These are phyloP conservation scores for Lathyrus aphaca DNA, from an alignment of 306 rosid species.

Conservation along the genomic window DNA sequence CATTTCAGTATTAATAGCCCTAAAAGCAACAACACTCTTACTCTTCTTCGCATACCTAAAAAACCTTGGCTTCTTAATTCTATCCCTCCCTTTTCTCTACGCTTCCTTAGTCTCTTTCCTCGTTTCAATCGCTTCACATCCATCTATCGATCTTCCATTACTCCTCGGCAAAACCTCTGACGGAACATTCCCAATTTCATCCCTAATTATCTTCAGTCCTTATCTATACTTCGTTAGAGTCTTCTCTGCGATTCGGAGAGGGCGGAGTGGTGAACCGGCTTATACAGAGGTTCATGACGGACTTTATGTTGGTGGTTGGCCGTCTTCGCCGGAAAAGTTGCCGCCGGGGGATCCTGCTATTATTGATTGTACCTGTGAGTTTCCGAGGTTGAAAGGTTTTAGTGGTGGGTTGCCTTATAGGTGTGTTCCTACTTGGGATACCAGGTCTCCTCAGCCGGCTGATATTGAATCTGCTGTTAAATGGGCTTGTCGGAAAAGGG, in stretches of 20 bases:
- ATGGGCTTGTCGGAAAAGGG: constrained; percentile 79
- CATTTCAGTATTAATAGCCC: constrained; percentile 62
- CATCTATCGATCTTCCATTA: constrained; percentile 72
- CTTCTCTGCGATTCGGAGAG: constrained; percentile 67
- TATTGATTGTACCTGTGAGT: constrained; percentile 88
- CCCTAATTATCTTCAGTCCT: constrained; percentile 69
- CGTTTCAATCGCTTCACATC: constrained; percentile 75
- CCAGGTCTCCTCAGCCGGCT: constrained; percentile 68
- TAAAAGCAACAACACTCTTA: constrained; percentile 55
- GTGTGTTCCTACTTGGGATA: constrained; percentile 92
- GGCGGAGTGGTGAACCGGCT: constrained; percentile 62
- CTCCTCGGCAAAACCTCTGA: constrained; percentile 73
- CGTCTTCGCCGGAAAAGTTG: constrained; percentile 62
- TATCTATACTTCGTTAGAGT: constrained; percentile 69
- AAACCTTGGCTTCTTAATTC: constrained; percentile 49
- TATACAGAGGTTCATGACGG: constrained; percentile 64
- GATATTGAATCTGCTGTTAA: constrained; percentile 75
- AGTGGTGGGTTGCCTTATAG: constrained; percentile 53
- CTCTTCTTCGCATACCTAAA: constrained; percentile 52
- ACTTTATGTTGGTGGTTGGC: constrained; percentile 92
- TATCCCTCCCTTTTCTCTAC: constrained; percentile 69
- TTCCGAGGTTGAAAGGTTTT: constrained; percentile 60
- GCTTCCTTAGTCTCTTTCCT: constrained; percentile 57
- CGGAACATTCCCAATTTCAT: constrained; percentile 71
- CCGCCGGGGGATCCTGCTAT: constrained; percentile 86